These are phyloP conservation scores for Cerioporus squamosus DNA, from an alignment of 1,284 basidiomycete genomes.

Conservation along the genomic window DNA sequence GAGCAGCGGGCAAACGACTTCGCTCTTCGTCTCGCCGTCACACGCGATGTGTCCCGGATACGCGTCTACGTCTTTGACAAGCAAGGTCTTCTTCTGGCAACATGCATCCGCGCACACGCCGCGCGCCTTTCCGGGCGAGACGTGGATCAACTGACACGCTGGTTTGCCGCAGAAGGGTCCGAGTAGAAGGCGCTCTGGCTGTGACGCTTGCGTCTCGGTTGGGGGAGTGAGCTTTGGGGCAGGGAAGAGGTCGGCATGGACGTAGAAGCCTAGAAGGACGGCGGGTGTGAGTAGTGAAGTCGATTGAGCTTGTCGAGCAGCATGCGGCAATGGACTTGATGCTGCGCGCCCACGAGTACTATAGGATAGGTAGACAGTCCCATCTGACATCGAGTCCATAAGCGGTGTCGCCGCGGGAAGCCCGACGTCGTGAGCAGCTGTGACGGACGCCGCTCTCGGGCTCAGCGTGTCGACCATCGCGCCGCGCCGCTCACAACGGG, in stretches of 20 bases:
- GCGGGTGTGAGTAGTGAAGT: background rate
- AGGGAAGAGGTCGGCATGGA: slow-evolving; percentile 69
- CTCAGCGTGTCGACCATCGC: too few relatives aligned
- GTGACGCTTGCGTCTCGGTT: slow-evolving; percentile 1
- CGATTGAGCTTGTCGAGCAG: background rate
- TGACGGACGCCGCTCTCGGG: too few relatives aligned
- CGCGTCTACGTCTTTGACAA: slow-evolving; percentile 75
- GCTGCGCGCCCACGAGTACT: too few relatives aligned
- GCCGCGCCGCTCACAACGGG: too few relatives aligned
- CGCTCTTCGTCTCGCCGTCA: slow-evolving; percentile 84
- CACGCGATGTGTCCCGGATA: slow-evolving; percentile 93
- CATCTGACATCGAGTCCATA: too few relatives aligned
- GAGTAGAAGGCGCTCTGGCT: slow-evolving; percentile 53
- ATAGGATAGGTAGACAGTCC: too few relatives aligned
- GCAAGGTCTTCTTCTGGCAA: slow-evolving; percentile 52
- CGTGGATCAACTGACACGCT: slow-evolving; percentile 82
- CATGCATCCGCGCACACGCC: slow-evolving; percentile 88
- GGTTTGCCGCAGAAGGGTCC: slow-evolving; percentile 90
- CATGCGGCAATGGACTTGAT: too few relatives aligned
- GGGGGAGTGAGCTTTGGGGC: slow-evolving; percentile 37
- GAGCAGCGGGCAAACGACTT: slow-evolving; percentile 82
- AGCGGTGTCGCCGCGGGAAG: too few relatives aligned
- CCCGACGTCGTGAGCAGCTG: too few relatives aligned
- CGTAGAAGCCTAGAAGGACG: slow-evolving; percentile 74
- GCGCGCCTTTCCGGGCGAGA: slow-evolving; percentile 55